Evolutionary conservation across 495 filamentous ascomycete species (phyloP).

Genomic region (Trichoderma asperelloides): DNA sequence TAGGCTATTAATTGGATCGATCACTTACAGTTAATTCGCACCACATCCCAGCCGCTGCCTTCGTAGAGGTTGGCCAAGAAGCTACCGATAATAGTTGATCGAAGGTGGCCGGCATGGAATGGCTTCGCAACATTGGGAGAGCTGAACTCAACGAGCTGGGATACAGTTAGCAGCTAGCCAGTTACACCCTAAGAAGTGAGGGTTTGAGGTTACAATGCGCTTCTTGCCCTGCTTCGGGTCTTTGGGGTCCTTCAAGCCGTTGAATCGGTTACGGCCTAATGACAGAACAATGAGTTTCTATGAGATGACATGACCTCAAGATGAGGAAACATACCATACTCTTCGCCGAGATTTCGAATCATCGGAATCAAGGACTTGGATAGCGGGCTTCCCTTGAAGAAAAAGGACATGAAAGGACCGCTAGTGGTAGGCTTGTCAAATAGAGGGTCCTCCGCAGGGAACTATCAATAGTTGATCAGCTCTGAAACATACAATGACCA

Average conservation of each 20-base stretch:
- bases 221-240: conserved; percentile 64
- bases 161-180: not conserved
- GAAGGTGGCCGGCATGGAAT: conserved; percentile 60
- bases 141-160: conserved; percentile 45
- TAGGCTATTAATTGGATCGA: no score
- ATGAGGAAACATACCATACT: conserved; percentile 47
- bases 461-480: conserved; percentile 29
- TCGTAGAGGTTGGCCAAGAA: conserved; percentile 54
- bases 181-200: conserved; percentile 23
- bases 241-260: conserved; percentile 57
- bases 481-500: not conserved
- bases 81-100: conserved; percentile 58
- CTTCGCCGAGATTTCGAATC: conserved; percentile 50
- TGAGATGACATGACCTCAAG: not conserved
- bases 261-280: conserved; percentile 20
- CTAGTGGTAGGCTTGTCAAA: conserved; percentile 54
- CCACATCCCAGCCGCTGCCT: conserved; percentile 51
- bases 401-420: conserved; percentile 73
- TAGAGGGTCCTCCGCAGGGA: conserved; percentile 65
- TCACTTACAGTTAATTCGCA: conserved; percentile 46
- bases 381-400: conserved; percentile 56
- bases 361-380: conserved; percentile 51
- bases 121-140: conserved; percentile 58
- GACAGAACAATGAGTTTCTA: not conserved
- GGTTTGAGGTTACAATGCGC: conserved; percentile 31